A percentile compares a stretch with the other conserved stretches of the same genome.
phyloP scores from a whole-genome alignment of 306 rosid species.

The Alnus rubra region DNA sequence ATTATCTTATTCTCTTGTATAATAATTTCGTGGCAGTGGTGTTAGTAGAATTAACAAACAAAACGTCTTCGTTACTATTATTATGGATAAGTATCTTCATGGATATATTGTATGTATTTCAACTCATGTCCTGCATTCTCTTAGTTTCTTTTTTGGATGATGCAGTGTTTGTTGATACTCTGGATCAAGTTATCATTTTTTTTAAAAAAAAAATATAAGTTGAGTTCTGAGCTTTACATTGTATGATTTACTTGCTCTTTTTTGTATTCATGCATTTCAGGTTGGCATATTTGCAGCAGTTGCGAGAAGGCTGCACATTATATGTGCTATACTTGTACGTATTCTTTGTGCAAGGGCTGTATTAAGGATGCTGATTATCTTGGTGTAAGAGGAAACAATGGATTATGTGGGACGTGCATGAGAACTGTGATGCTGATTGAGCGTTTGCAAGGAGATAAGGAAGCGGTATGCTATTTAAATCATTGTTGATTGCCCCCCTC shows the following conservation, averaged over 20 bases:
- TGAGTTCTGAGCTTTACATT: conserved; percentile 13
- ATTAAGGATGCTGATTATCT: conserved; percentile 76
- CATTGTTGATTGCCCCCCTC: background rate
- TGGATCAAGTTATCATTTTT: background rate
- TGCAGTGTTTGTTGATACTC: background rate
- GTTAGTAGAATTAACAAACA: too few relatives aligned
- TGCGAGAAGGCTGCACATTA: conserved; percentile 83
- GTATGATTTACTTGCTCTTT: conserved; percentile 14
- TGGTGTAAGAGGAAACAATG: conserved; percentile 79
- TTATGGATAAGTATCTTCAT: background rate
- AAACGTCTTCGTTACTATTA: too few relatives aligned
- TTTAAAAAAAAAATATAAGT: background rate
- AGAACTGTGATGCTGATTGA: conserved; percentile 86
- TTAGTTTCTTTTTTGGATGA: conserved; percentile 16
- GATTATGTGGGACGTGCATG: conserved; percentile 90
- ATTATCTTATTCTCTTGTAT: background rate
- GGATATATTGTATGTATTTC: background rate
- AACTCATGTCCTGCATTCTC: background rate
- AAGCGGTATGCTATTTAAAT: conserved; percentile 53
- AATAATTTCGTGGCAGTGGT: background rate
- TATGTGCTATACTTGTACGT: conserved; percentile 94
- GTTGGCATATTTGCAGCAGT: conserved; percentile 94
- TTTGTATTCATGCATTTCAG: conserved; percentile 45
- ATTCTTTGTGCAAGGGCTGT: conserved; percentile 90
- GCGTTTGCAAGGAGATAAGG: conserved; percentile 61